phyloP scores from a whole-genome alignment of 2,329 filamentous ascomycete species.

The Coniochaeta sp. region DNA sequence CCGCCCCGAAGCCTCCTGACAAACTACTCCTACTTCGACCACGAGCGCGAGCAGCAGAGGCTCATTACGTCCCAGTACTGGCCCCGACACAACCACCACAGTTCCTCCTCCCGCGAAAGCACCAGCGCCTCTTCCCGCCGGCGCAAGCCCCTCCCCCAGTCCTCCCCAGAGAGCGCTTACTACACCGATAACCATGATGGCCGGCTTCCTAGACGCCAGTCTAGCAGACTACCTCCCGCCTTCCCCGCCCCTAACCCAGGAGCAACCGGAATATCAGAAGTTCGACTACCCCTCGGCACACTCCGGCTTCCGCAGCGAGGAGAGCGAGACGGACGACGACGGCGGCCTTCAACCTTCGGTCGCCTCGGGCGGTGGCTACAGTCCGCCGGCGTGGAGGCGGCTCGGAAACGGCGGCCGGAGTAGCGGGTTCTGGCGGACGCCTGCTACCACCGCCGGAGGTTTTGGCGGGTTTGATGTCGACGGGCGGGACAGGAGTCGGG shows the following conservation, averaged over 20 bases:
- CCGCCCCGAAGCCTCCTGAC: conserved; percentile 3
- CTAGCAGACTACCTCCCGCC: background rate
- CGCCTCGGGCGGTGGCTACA: conserved; percentile 48
- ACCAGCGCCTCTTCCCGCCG: background rate
- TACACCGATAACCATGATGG: conserved; percentile 16
- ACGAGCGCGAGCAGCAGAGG: background rate
- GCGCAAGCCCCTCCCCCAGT: background rate
- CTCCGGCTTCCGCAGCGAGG: conserved; percentile 34
- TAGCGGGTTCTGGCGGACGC: conserved; percentile 52
- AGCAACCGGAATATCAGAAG: conserved; percentile 22
- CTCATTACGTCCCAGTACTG: background rate
- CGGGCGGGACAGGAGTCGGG: conserved; percentile 13
- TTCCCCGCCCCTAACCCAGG: conserved; percentile 3
- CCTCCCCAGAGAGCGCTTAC: conserved; percentile 9
- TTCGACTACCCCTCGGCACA: conserved; percentile 34
- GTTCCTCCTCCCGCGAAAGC: background rate
- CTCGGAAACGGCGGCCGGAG: conserved; percentile 52
- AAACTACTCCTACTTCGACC: conserved; percentile 1
- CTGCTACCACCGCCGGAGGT: conserved; percentile 28
- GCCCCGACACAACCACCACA: background rate
- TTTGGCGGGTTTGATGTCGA: conserved; percentile 14
- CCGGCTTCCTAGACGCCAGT: conserved; percentile 17
- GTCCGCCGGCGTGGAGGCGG: conserved; percentile 53
- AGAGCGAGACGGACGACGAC: conserved; percentile 35
- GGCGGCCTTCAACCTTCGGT: conserved; percentile 26